Evolutionary conservation across 2,329 filamentous ascomycete species (phyloP).

Genomic region (Blumeriella jaapii): DNA sequence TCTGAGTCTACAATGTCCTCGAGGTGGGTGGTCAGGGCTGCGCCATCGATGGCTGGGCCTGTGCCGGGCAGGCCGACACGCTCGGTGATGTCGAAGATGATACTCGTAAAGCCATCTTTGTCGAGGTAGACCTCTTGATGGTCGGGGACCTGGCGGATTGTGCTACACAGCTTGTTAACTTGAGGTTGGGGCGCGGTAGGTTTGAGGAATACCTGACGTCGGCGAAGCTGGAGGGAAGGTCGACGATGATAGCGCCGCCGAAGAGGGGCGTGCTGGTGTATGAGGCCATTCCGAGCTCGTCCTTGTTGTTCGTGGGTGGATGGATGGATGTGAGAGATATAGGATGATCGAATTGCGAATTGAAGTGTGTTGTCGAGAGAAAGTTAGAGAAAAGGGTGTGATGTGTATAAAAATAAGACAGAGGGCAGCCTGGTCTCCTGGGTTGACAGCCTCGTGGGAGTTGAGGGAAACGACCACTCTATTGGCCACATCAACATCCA

Average conservation of each 20-base stretch:
- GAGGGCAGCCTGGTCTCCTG: too few relatives aligned
- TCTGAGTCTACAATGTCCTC: constrained; percentile 58
- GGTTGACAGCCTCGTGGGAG: too few relatives aligned
- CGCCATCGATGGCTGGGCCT: constrained; percentile 52
- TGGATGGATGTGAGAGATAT: too few relatives aligned
- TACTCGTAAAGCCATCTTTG: constrained; percentile 67
- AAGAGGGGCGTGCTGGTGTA: constrained; percentile 53
- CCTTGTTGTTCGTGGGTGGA: not conserved
- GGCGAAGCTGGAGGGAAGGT: constrained; percentile 56
- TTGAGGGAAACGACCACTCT: too few relatives aligned
- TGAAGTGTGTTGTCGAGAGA: too few relatives aligned
- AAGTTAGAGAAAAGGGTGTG: too few relatives aligned
- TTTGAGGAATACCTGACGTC: constrained; percentile 76
- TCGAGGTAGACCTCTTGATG: constrained; percentile 93
- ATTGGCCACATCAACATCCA: too few relatives aligned
- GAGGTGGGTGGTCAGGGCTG: constrained; percentile 56
- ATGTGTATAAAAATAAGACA: too few relatives aligned
- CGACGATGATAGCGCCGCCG: constrained; percentile 59
- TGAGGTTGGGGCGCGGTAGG: constrained; percentile 7
- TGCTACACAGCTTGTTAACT: too few relatives aligned
- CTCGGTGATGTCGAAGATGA: constrained; percentile 86
- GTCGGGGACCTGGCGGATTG: constrained; percentile 65
- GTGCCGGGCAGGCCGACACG: constrained; percentile 49
- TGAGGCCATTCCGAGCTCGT: constrained; percentile 33
- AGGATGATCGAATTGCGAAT: too few relatives aligned